These are phyloP conservation scores for Psilocybe subaeruginosa DNA, from an alignment of 768 basidiomycete genomes.

Conservation along the genomic window DNA sequence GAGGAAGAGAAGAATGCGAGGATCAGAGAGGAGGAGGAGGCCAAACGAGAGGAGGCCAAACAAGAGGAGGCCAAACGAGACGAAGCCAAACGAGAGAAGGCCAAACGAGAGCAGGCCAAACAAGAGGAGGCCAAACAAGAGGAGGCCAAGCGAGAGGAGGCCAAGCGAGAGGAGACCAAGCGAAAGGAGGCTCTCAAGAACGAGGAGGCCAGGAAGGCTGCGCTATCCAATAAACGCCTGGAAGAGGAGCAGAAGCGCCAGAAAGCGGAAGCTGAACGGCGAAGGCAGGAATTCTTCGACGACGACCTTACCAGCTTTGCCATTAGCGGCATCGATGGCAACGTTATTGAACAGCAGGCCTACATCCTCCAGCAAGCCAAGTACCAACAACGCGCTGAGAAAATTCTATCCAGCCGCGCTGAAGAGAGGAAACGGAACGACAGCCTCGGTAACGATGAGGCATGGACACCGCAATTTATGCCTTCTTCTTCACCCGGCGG, in stretches of 20 bases:
- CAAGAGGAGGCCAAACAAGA: slow-evolving; percentile 1
- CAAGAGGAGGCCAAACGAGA: slow-evolving; percentile 12
- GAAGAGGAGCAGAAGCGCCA: slow-evolving; percentile 29
- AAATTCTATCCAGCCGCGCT: slow-evolving; percentile 37
- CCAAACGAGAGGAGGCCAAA: slow-evolving; percentile 8
- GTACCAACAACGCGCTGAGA: slow-evolving; percentile 39
- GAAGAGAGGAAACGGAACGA: slow-evolving; percentile 51
- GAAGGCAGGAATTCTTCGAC: slow-evolving; percentile 25
- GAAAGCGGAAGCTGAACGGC: slow-evolving; percentile 25
- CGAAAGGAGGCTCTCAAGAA: slow-evolving; percentile 19
- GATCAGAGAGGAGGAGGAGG: slow-evolving; percentile 14
- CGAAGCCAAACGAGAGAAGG: no score
- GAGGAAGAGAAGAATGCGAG: slow-evolving; percentile 13
- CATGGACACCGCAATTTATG: slow-evolving; percentile 26
- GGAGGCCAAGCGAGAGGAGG: no score
- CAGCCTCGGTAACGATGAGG: slow-evolving; percentile 37
- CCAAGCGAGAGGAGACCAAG: not conserved
- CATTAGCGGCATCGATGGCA: slow-evolving; percentile 14
- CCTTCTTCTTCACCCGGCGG: slow-evolving; percentile 28
- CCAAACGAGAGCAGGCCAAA: not conserved
- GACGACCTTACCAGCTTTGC: not conserved
- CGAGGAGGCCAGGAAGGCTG: slow-evolving; percentile 21
- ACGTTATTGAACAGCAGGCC: slow-evolving; percentile 30
- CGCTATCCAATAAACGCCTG: slow-evolving; percentile 17
- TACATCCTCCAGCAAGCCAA: slow-evolving; percentile 34